These are phyloP conservation scores for Beauveria varroae DNA, from an alignment of 2,329 filamentous ascomycete species.

Conservation along the genomic window DNA sequence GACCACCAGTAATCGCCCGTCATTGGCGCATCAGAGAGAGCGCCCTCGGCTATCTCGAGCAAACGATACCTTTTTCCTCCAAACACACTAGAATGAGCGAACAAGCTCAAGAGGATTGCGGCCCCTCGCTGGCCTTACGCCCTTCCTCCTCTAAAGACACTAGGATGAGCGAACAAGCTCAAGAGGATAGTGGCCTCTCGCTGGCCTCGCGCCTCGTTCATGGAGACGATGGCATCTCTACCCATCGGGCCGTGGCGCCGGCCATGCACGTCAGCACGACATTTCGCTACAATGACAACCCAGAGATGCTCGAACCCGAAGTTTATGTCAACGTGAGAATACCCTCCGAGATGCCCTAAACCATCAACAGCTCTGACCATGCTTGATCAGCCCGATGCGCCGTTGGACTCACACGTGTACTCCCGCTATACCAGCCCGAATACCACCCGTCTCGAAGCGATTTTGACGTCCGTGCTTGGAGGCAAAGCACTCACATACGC, in stretches of 20 bases:
- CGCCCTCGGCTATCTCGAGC: not conserved
- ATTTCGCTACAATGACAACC: conserved; percentile 71
- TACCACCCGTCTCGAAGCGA: conserved; percentile 74
- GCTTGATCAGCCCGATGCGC: conserved; percentile 35
- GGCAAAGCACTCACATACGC: conserved; percentile 69
- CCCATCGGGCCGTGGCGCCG: conserved; percentile 73
- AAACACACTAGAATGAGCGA: not conserved
- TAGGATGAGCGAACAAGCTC: not conserved
- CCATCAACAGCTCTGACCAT: conserved; percentile 8
- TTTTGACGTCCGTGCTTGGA: conserved; percentile 66
- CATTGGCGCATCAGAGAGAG: not conserved
- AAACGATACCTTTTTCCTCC: not conserved
- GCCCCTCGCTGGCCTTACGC: conserved; percentile 52
- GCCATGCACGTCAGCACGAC: conserved; percentile 88
- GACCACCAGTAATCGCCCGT: not conserved
- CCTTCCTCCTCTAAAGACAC: conserved; percentile 63
- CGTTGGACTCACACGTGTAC: conserved; percentile 66
- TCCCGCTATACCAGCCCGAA: conserved; percentile 75
- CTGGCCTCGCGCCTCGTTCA: conserved; percentile 70
- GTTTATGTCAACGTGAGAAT: conserved; percentile 48
- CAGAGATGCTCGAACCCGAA: conserved; percentile 49
- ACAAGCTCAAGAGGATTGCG: not conserved
- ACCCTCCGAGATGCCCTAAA: not conserved
- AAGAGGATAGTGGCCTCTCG: conserved; percentile 23
- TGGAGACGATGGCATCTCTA: conserved; percentile 70